Evolutionary conservation across 495 filamentous ascomycete species (phyloP).

Genomic region (Neurospora tetraspora): DNA sequence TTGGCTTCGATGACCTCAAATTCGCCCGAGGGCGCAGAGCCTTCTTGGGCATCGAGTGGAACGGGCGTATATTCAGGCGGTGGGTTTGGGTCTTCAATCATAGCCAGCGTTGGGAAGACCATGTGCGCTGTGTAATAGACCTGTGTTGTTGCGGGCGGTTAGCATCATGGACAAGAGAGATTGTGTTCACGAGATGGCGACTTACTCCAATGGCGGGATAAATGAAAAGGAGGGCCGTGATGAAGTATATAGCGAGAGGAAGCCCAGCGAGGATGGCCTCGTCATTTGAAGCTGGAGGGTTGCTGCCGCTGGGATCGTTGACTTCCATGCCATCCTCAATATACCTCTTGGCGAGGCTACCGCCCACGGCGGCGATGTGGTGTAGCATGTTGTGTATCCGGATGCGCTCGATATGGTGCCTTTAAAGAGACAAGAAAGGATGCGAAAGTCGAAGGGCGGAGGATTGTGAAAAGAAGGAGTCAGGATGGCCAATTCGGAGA

Average conservation of each 20-base stretch:
- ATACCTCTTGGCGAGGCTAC: conserved; percentile 5
- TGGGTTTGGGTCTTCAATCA: conserved; percentile 40
- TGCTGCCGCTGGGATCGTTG: neutral
- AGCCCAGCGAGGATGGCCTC: neutral
- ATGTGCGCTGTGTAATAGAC: conserved; percentile 29
- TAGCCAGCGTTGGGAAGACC: conserved; percentile 35
- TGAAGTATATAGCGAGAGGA: conserved; percentile 13
- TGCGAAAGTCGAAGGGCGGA: neutral
- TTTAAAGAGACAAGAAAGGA: neutral
- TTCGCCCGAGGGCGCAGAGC: conserved; percentile 13
- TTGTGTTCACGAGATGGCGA: neutral
- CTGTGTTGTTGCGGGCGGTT: conserved; percentile 11
- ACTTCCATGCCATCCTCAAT: conserved; percentile 1
- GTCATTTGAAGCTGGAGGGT: neutral
- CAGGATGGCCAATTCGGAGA: neutral
- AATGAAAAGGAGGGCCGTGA: neutral
- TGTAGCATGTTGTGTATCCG: neutral
- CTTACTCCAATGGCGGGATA: conserved; percentile 23
- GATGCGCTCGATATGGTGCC: neutral
- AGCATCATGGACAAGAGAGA: neutral
- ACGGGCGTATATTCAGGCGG: conserved; percentile 34
- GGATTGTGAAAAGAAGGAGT: neutral
- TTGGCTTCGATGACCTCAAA: neutral
- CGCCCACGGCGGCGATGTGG: conserved; percentile 6
- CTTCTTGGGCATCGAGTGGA: conserved; percentile 14